A percentile compares a stretch with the other conserved stretches of the same genome.
phyloP scores from a whole-genome alignment of 108 stramenopile species.

The Nitzschia palea region DNA sequence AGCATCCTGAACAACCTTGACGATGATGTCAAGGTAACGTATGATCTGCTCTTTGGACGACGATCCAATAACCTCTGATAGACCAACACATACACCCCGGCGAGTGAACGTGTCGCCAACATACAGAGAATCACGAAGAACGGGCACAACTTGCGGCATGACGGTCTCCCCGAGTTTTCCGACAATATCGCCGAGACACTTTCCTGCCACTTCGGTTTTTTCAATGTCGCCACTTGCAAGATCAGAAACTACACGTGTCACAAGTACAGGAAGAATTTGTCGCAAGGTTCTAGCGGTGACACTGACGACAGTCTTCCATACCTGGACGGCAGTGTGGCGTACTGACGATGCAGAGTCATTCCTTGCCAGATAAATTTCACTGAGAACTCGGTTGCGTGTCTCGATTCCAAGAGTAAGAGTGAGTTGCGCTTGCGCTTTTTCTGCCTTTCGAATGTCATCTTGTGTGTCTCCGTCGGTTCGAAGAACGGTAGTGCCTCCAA shows the following conservation, averaged over 20 bases:
- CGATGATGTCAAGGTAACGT: conserved; percentile 89
- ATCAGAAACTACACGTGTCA: conserved; percentile 79
- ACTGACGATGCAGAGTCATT: conserved; percentile 90
- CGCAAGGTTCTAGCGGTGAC: conserved; percentile 93
- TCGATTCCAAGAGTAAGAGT: conserved; percentile 83
- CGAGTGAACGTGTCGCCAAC: conserved; percentile 78
- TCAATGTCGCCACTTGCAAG: conserved; percentile 87
- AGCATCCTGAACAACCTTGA: conserved; percentile 93
- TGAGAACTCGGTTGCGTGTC: conserved; percentile 83
- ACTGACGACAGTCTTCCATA: conserved; percentile 98
- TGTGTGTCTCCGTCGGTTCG: conserved; percentile 87
- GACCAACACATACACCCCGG: conserved; percentile 95
- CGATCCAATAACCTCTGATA: conserved; percentile 91
- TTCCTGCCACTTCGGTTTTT: conserved; percentile 91
- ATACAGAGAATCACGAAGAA: conserved; percentile 86
- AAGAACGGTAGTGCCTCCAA: conserved; percentile 90
- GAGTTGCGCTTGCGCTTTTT: conserved; percentile 85
- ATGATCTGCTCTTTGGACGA: conserved; percentile 90
- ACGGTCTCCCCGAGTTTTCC: conserved; percentile 97
- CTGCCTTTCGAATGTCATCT: conserved; percentile 86
- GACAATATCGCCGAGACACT: conserved; percentile 96
- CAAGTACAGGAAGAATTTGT: conserved; percentile 92
- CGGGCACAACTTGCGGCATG: conserved; percentile 93
- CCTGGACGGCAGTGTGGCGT: conserved; percentile 92
- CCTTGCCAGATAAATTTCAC: conserved; percentile 91